Base-by-base conservation (phyloP, 345 rosid genomes). In the Citrus cavaleriei region DNA sequence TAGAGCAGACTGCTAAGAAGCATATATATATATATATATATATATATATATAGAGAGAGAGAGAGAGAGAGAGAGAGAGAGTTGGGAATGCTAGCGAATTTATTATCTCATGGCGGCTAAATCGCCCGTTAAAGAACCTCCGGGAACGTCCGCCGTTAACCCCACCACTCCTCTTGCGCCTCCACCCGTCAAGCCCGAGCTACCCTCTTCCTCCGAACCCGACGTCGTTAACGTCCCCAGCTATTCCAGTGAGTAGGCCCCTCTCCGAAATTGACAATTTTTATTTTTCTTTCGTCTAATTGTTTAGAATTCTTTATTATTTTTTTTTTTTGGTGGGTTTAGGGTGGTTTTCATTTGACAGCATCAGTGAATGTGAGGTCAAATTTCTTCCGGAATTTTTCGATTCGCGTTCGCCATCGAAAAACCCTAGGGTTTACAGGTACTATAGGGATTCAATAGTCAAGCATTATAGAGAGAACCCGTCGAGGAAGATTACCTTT, bases 341-440 rank as follows among this genome's bases (percentile, higher is more conserved):
- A 94, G 98, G 95, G 51, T 94, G 98, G 98, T 94, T 94, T 72
- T 93, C 98, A 3, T 90, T 85, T 91, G 83, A 84, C 32, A 79
- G 68, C 16, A 78, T 92, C 71, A 87, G 83, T 83, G 95, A 90
- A 55, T 93, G 97, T 87, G 99, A 93, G 89, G 49, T 83, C 62
- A 86, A 94, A 9, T 88, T 89, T 65, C 85, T 95, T 1, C 97
- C 97, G 9, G 98, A 95, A 21, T 89, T 92, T 83, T 95, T 93
- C 84, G 93, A 87, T 82, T 85, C 88, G 57, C 86, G 90, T 30
- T 87, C 88, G n/a, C 81, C 93, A 1, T 90, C 94, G 10, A 92
- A 91, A 77, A 89, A 70, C 85, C 89, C 98, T 79, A 81, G 71
- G 70, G 73, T 84, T 77, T 95, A 95, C 85, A 77, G 77, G 73